phyloP scores from a whole-genome alignment of 768 basidiomycete species.

The Trametes sanguinea region DNA sequence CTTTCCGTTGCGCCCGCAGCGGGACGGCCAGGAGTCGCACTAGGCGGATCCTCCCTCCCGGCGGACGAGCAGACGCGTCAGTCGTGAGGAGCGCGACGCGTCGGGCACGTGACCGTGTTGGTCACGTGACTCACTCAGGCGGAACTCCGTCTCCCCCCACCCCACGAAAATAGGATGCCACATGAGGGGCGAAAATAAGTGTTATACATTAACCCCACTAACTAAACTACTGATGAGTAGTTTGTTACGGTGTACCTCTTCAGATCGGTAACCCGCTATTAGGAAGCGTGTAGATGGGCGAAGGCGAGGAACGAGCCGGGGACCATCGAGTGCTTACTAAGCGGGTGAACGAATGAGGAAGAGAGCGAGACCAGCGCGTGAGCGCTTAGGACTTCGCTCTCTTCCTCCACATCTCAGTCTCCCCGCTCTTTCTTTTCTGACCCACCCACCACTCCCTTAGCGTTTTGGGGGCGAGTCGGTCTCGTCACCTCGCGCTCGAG shows the following conservation, averaged over 20 bases:
- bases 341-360: too few relatives aligned
- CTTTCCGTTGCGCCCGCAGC: background rate
- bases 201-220: background rate
- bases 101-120: background rate
- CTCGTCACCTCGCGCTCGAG: constrained; percentile 8
- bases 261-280: background rate
- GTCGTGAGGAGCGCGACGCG: background rate
- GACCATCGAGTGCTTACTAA: too few relatives aligned
- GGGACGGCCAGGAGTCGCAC: background rate
- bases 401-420: too few relatives aligned
- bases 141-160: background rate
- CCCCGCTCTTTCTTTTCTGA: too few relatives aligned
- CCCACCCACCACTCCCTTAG: too few relatives aligned
- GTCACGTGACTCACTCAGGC: background rate
- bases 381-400: too few relatives aligned
- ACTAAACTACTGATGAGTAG: background rate
- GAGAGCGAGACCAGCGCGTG: too few relatives aligned
- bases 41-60: background rate
- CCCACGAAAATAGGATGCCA: background rate
- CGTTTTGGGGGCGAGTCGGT: constrained; percentile 2
- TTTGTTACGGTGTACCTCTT: background rate
- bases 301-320: too few relatives aligned
- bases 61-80: background rate
- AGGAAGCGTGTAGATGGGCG: too few relatives aligned
- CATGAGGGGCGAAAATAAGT: background rate